Percentiles rank a stretch among this genome's conserved stretches.
Evolutionary conservation across 2,329 filamentous ascomycete genomes (phyloP).

Genomic region (Ophiostoma angusticollis): DNA sequence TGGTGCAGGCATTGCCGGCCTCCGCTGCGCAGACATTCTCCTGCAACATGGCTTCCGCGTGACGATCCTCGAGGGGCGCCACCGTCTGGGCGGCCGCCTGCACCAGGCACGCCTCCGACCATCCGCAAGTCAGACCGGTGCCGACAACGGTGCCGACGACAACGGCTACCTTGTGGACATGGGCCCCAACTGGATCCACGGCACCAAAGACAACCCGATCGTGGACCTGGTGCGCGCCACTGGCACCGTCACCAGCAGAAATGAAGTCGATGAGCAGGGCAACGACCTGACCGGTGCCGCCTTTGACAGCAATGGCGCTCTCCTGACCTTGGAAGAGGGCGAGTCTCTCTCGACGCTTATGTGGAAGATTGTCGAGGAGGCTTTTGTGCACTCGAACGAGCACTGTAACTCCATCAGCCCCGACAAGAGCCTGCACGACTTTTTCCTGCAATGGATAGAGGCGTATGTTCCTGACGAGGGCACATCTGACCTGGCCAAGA

Average conservation of each 20-base stretch:
- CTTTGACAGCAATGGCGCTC: slow-evolving; percentile 42
- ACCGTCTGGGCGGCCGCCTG: slow-evolving; percentile 54
- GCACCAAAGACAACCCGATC: slow-evolving; percentile 58
- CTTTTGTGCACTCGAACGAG: slow-evolving; percentile 53
- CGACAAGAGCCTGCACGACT: slow-evolving; percentile 38
- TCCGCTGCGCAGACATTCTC: slow-evolving; percentile 58
- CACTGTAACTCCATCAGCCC: slow-evolving; percentile 34
- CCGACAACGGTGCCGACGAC: background rate
- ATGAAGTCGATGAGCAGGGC: slow-evolving; percentile 37
- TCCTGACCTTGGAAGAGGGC: slow-evolving; percentile 34
- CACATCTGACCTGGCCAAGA: slow-evolving; percentile 20
- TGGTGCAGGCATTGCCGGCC: slow-evolving; percentile 56
- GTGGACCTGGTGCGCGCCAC: slow-evolving; percentile 52
- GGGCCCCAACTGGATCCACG: slow-evolving; percentile 74
- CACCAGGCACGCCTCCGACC: slow-evolving; percentile 33
- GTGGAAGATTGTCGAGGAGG: slow-evolving; percentile 56
- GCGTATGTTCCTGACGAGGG: slow-evolving; percentile 31
- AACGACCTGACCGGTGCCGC: slow-evolving; percentile 19
- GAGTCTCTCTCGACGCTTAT: slow-evolving; percentile 38
- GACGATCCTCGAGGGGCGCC: slow-evolving; percentile 55
- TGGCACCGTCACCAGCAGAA: slow-evolving; percentile 33
- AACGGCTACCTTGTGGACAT: slow-evolving; percentile 40
- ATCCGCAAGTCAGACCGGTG: background rate
- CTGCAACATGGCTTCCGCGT: slow-evolving; percentile 52
- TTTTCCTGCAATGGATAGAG: slow-evolving; percentile 33